Conservation (phyloP, 2,329 filamentous ascomycete species). For the Venturia asperata region DNA sequence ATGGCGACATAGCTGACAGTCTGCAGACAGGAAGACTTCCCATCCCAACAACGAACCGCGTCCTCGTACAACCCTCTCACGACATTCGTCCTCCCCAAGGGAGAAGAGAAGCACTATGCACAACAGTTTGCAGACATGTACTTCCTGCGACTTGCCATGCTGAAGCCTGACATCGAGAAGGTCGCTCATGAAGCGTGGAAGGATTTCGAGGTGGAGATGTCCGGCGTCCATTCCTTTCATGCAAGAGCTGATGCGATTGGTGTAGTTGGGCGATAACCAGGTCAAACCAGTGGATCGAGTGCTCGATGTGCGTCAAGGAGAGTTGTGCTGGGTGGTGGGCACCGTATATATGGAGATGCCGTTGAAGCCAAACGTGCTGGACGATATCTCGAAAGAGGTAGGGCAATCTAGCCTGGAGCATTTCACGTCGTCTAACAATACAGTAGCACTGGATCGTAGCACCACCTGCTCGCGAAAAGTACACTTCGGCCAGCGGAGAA, state of each 20-base stretch:
- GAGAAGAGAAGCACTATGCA: conserved; percentile 62
- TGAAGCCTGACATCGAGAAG: conserved; percentile 75
- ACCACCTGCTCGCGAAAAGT: conserved; percentile 69
- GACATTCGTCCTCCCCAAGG: conserved; percentile 65
- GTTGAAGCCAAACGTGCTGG: conserved; percentile 89
- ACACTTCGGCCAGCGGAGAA: conserved; percentile 56
- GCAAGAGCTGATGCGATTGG: conserved; percentile 20
- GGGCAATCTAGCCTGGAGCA: not conserved
- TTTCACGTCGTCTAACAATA: conserved; percentile 14
- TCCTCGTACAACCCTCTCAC: conserved; percentile 67
- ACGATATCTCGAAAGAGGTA: conserved; percentile 90
- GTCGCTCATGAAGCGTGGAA: conserved; percentile 71
- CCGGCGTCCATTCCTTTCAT: not conserved
- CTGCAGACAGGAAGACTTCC: conserved; percentile 11
- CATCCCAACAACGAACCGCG: conserved; percentile 7
- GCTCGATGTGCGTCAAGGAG: conserved; percentile 88
- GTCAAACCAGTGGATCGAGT: conserved; percentile 77
- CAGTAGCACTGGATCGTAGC: conserved; percentile 78
- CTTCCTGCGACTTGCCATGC: conserved; percentile 78
- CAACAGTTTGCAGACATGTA: conserved; percentile 99
- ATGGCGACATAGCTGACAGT: not conserved
- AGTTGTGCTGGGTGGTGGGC: conserved; percentile 90
- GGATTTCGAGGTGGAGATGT: conserved; percentile 50
- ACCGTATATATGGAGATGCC: conserved; percentile 98
- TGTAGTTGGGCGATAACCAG: conserved; percentile 63